Conservation (phyloP, 352 stramenopile genomes). For the Pythium guiyangense region DNA sequence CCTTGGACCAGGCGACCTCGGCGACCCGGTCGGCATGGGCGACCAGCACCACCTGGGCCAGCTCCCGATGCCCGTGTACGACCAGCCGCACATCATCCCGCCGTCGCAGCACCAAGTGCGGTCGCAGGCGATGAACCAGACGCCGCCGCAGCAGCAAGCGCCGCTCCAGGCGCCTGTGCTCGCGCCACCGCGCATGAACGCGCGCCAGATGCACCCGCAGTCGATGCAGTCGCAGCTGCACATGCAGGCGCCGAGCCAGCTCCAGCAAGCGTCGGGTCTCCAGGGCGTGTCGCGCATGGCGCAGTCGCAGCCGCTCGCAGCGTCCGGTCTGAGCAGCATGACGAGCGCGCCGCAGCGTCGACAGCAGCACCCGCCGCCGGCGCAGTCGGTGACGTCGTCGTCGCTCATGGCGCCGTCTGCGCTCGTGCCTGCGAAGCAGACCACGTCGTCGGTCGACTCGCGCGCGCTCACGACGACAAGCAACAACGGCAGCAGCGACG, state of each 20-base stretch:
- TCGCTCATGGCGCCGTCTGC: constrained; percentile 22
- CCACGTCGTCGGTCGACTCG: constrained; percentile 23
- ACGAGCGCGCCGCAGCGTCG: neutral
- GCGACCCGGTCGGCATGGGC: constrained; percentile 30
- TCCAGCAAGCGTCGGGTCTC: constrained; percentile 11
- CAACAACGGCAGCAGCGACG: constrained; percentile 56
- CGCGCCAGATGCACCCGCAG: constrained; percentile 14
- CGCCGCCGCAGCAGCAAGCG: constrained; percentile 23
- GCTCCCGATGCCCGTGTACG: constrained; percentile 51
- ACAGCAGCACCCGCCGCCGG: constrained; percentile 10
- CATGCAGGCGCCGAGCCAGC: constrained; percentile 11
- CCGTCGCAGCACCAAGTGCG: constrained; percentile 28
- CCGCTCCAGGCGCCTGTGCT: constrained; percentile 16
- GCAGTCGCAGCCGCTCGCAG: too few relatives aligned
- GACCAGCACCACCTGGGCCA: constrained; percentile 48
- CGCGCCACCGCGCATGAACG: constrained; percentile 13
- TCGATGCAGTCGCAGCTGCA: constrained; percentile 18
- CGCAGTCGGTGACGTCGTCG: constrained; percentile 18
- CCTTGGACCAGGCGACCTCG: constrained; percentile 48
- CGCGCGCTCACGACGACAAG: constrained; percentile 42
- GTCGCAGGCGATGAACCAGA: constrained; percentile 27
- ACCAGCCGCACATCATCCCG: constrained; percentile 54
- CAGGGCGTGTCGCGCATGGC: constrained; percentile 13
- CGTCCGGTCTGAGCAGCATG: neutral
- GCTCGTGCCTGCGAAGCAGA: constrained; percentile 36